These are phyloP conservation scores for Saccharomycopsis capsularis DNA, from an alignment of 805 yeast genomes.

Conservation along the genomic window DNA sequence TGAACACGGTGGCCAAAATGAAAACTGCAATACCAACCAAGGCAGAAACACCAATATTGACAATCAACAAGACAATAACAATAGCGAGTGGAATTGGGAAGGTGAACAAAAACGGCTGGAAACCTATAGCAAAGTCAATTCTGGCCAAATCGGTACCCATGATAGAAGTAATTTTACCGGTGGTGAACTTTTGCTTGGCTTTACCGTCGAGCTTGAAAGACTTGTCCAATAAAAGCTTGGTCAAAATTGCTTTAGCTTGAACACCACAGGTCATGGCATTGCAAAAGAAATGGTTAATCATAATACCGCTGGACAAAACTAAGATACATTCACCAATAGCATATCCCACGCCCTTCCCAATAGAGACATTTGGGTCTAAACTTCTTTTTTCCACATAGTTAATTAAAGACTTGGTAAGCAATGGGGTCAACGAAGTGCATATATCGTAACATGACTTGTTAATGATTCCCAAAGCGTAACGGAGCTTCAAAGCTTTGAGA, in stretches of 20 bases:
- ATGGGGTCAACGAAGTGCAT: constrained; percentile 45
- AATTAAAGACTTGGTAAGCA: constrained; percentile 48
- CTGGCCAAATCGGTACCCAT: constrained; percentile 73
- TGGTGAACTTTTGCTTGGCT: constrained; percentile 47
- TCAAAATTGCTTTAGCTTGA: constrained; percentile 55
- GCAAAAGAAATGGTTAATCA: constrained; percentile 46
- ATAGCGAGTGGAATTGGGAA: constrained; percentile 59
- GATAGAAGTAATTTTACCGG: constrained; percentile 61
- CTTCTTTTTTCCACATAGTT: constrained; percentile 43
- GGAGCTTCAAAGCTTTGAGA: constrained; percentile 42
- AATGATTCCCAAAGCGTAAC: constrained; percentile 35
- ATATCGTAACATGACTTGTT: constrained; percentile 42
- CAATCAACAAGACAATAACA: constrained; percentile 52
- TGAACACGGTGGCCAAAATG: constrained; percentile 22
- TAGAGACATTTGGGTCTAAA: constrained; percentile 30
- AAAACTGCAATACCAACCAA: constrained; percentile 58
- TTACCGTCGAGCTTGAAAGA: constrained; percentile 49
- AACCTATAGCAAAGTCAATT: constrained; percentile 60
- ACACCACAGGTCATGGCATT: constrained; percentile 56
- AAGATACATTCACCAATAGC: constrained; percentile 47
- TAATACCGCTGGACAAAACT: constrained; percentile 34
- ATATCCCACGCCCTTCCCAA: constrained; percentile 47
- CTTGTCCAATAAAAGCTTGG: constrained; percentile 59
- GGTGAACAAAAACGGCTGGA: constrained; percentile 48
- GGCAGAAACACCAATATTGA: constrained; percentile 63